Evolutionary conservation across 2,329 filamentous ascomycete species (phyloP).

Genomic region (Fusarium vanettenii): DNA sequence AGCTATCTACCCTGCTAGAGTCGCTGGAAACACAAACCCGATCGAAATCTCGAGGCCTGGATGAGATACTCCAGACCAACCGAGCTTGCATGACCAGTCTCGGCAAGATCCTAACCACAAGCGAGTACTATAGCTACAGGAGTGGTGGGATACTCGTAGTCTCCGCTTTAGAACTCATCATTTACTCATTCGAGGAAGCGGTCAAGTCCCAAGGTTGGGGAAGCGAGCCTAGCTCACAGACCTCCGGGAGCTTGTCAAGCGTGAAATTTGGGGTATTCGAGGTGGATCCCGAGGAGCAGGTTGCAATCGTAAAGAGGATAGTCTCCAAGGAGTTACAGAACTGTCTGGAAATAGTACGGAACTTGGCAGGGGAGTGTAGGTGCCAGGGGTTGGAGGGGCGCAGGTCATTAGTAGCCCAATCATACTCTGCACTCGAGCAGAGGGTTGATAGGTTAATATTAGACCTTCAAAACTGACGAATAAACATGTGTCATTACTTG

Average conservation of each 20-base stretch:
- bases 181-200: constrained; percentile 1
- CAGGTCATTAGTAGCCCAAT: not conserved
- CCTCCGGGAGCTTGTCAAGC: not conserved
- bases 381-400: not conserved
- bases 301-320: not conserved
- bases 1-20: not conserved
- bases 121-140: not conserved
- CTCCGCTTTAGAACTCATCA: constrained; percentile 3
- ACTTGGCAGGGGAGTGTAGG: not conserved
- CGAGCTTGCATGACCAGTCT: not conserved
- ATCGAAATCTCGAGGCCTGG: not conserved
- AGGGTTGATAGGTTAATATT: not conserved
- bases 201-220: not conserved
- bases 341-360: not conserved
- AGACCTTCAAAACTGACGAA: not conserved
- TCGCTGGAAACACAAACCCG: not conserved
- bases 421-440: not conserved
- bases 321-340: not conserved
- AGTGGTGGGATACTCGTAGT: not conserved
- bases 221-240: not conserved
- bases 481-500: not conserved
- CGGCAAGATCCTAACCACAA: not conserved
- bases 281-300: not conserved
- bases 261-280: constrained; percentile 4
- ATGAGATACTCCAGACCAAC: constrained; percentile 2